These are phyloP conservation scores for Phlebopus sp. DNA, from an alignment of 1,284 basidiomycete species.

Conservation along the genomic window DNA sequence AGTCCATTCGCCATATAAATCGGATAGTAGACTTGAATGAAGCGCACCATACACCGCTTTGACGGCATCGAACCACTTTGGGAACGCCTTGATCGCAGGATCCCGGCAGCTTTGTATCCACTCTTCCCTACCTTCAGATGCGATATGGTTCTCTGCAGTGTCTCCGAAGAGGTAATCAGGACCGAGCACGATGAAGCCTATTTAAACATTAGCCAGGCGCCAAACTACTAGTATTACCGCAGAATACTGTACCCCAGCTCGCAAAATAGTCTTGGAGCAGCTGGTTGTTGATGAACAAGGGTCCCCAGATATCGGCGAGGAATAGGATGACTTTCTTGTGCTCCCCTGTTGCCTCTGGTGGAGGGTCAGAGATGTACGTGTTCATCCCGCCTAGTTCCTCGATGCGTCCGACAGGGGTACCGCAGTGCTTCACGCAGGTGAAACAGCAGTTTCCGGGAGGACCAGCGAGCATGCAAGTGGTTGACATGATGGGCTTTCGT, in stretches of 20 bases:
- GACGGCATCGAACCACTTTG: conserved; percentile 21
- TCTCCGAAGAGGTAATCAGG: conserved; percentile 30
- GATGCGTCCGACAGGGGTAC: conserved; percentile 41
- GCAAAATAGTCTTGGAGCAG: conserved; percentile 53
- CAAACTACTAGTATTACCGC: background rate
- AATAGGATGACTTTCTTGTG: conserved; percentile 45
- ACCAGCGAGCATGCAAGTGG: conserved; percentile 40
- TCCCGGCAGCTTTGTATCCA: conserved; percentile 11
- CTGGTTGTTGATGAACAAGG: conserved; percentile 47
- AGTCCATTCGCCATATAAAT: background rate
- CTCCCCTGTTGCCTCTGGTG: conserved; percentile 6
- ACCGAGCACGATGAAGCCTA: conserved; percentile 28
- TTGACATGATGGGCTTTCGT: conserved; percentile 17
- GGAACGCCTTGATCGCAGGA: conserved; percentile 15
- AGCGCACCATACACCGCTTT: conserved; percentile 18
- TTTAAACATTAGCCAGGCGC: background rate
- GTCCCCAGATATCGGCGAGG: conserved; percentile 48
- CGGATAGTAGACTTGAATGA: background rate
- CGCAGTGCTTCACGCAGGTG: conserved; percentile 45
- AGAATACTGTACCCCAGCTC: conserved; percentile 36
- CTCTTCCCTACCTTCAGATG: conserved; percentile 8
- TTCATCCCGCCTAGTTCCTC: conserved; percentile 44
- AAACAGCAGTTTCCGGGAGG: conserved; percentile 44
- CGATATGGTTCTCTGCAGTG: conserved; percentile 8
- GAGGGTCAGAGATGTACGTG: conserved; percentile 51